These are phyloP conservation scores for Plasmodium yoelii DNA, from an alignment of 169 alveolate genomes.

Conservation along the genomic window DNA sequence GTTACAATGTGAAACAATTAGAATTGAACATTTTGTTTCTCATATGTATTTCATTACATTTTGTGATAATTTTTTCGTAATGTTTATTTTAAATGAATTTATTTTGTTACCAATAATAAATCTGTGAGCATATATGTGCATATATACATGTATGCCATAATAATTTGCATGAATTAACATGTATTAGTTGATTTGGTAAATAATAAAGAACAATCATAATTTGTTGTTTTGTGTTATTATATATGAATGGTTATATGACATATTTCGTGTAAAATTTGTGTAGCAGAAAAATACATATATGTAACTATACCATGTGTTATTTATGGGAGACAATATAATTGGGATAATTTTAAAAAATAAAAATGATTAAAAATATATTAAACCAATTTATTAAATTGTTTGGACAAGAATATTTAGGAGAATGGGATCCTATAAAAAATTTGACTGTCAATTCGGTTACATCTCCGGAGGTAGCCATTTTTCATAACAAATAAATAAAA, in stretches of 20 bases:
- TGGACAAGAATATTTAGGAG: conserved; percentile 85
- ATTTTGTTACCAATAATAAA: conserved; percentile 4
- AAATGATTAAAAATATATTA: conserved; percentile 80
- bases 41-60: neutral
- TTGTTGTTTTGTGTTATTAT: too few relatives aligned
- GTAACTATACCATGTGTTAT: neutral
- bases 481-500: neutral
- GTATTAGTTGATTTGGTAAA: too few relatives aligned
- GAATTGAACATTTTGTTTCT: neutral
- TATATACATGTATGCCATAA: neutral
- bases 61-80: neutral
- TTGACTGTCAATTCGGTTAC: conserved; percentile 82
- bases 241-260: too few relatives aligned
- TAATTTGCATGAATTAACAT: neutral
- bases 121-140: neutral
- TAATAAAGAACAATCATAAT: too few relatives aligned
- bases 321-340: too few relatives aligned
- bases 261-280: too few relatives aligned
- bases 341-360: neutral
- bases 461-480: conserved; percentile 79
- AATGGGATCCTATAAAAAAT: conserved; percentile 85
- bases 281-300: neutral
- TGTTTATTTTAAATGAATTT: neutral
- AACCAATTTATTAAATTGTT: conserved; percentile 82
- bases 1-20: neutral